These are phyloP conservation scores for Aspergillus quadricinctus DNA, from an alignment of 2,329 filamentous ascomycete species.

Conservation along the genomic window DNA sequence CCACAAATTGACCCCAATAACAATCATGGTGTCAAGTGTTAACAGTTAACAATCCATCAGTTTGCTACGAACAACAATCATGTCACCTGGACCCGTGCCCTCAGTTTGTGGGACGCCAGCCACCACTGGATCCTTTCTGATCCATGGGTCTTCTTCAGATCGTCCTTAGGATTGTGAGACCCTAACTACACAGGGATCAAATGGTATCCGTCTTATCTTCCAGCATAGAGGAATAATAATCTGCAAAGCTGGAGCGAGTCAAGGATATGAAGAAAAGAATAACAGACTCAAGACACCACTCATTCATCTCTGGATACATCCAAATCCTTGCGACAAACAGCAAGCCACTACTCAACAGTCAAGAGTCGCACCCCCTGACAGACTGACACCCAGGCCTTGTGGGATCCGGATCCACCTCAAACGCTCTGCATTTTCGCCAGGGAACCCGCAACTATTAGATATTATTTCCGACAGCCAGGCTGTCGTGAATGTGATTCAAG, in stretches of 20 bases:
- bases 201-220: neutral
- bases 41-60: neutral
- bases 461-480: neutral
- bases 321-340: neutral
- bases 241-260: neutral
- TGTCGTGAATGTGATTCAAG: neutral
- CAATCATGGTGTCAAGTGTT: neutral
- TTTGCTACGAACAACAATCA: neutral
- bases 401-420: neutral
- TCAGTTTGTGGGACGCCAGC: neutral
- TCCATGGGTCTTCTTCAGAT: conserved; percentile 2
- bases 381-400: neutral
- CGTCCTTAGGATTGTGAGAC: neutral
- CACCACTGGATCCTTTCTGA: neutral
- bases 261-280: neutral
- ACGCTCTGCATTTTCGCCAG: neutral
- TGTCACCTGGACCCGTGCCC: neutral
- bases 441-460: neutral
- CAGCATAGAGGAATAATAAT: too few species aligned
- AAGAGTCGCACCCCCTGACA: neutral
- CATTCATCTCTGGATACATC: too few species aligned
- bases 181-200: neutral
- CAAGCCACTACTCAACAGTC: neutral
- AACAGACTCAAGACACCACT: too few species aligned
- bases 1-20: too few species aligned